A percentile compares a stretch with the other conserved stretches of the same genome.
phyloP scores from a whole-genome alignment of 257 asterid species.

The Ophiorrhiza pumila region DNA sequence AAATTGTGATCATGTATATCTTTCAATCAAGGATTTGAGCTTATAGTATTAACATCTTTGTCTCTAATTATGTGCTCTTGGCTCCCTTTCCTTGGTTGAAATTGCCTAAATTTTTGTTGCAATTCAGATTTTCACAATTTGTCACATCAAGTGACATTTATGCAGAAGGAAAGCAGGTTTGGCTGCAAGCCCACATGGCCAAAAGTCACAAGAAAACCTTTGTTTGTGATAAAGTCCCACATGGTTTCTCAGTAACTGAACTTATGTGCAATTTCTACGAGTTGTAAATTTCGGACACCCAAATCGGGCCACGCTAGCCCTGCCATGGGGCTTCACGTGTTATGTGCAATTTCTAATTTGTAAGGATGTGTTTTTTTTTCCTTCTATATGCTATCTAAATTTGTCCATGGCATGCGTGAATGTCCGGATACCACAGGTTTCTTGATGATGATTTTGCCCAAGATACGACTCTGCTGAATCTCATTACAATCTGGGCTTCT shows the following conservation, averaged over 20 bases:
- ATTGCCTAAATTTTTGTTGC: neutral
- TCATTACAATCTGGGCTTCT: neutral
- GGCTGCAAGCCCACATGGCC: neutral
- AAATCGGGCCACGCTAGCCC: too few relatives aligned
- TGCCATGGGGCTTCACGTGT: too few relatives aligned
- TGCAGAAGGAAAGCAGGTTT: neutral
- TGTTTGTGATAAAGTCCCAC: too few relatives aligned
- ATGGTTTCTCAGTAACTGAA: too few relatives aligned
- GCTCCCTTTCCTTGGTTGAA: neutral
- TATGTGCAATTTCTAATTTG: neutral
- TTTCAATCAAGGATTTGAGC: neutral
- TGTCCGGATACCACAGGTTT: constrained; percentile 3
- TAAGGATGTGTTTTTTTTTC: neutral
- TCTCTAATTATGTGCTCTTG: neutral
- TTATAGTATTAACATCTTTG: neutral
- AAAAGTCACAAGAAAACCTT: too few relatives aligned
- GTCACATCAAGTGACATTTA: neutral
- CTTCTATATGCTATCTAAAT: neutral
- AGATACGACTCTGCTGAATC: neutral
- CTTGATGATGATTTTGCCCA: neutral
- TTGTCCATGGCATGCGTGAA: neutral
- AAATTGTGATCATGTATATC: neutral
- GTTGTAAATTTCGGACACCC: too few relatives aligned
- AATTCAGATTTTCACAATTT: neutral
- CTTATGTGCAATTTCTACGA: too few relatives aligned